Conservation (phyloP, 352 stramenopile genomes). For the Phytopythium sindhum region DNA sequence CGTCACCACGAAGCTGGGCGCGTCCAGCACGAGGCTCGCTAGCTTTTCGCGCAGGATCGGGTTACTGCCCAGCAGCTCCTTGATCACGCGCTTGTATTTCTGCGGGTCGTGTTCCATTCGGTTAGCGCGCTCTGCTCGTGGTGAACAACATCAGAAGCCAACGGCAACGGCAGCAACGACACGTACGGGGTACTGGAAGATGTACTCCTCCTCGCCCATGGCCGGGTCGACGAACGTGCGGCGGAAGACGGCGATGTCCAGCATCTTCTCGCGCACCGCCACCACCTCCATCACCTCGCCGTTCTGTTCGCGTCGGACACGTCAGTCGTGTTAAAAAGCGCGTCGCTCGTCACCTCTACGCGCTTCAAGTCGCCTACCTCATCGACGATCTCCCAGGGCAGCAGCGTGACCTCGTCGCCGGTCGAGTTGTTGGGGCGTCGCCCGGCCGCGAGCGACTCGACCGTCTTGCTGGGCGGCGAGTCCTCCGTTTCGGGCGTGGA, state of each 20-base stretch:
- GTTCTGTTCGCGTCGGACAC: background rate
- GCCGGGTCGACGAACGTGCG: constrained; percentile 59
- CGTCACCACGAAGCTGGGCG: constrained; percentile 30
- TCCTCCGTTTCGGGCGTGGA: constrained; percentile 11
- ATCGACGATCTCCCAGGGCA: constrained; percentile 45
- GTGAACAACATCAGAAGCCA: background rate
- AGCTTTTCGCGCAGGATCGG: constrained; percentile 65
- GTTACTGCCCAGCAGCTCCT: constrained; percentile 49
- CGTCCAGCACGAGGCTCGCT: constrained; percentile 31
- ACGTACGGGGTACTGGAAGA: constrained; percentile 45
- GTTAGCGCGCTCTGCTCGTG: background rate
- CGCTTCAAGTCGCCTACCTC: constrained; percentile 2
- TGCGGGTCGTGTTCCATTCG: constrained; percentile 5
- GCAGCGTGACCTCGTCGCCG: constrained; percentile 12
- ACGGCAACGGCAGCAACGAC: too few relatives aligned
- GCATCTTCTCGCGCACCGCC: constrained; percentile 42
- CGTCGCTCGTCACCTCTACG: background rate
- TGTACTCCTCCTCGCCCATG: constrained; percentile 55
- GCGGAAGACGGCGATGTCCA: constrained; percentile 61
- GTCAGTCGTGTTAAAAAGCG: background rate
- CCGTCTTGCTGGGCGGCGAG: background rate
- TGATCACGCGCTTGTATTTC: constrained; percentile 41
- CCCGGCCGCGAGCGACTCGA: background rate
- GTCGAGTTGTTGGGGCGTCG: background rate
- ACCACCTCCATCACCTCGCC: constrained; percentile 34